Evolutionary conservation across 495 filamentous ascomycete species (phyloP).

Genomic region (Tricharina praecox): DNA sequence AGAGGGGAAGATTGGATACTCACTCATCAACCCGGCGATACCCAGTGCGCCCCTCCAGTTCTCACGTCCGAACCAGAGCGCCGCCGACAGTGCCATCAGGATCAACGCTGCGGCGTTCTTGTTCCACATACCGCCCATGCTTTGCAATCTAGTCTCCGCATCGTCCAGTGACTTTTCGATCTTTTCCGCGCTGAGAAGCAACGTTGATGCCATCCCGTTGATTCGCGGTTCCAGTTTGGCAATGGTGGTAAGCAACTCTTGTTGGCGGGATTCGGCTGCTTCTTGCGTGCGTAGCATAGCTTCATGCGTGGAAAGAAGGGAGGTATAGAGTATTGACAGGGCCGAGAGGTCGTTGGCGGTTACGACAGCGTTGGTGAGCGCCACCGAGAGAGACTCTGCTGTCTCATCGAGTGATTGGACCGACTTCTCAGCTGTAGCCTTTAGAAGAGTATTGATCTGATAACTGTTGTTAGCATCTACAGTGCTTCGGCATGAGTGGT

Average conservation of each 20-base stretch:
- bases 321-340: neutral
- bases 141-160: neutral
- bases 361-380: neutral
- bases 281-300: neutral
- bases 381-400: neutral
- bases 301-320: neutral
- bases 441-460: neutral
- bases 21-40: neutral
- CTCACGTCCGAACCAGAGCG: neutral
- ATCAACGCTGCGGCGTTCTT: neutral
- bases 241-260: neutral
- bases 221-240: neutral
- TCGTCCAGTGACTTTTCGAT: slow-evolving; percentile 1
- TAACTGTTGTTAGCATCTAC: neutral
- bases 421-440: neutral
- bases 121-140: neutral
- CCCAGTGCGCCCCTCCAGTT: slow-evolving; percentile 1
- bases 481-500: neutral
- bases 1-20: neutral
- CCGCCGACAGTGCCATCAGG: neutral
- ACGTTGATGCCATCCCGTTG: neutral
- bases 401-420: neutral
- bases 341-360: neutral
- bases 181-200: neutral
- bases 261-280: neutral